phyloP scores from a whole-genome alignment of 2,329 filamentous ascomycete species.

The Penicillium vulpinum region DNA sequence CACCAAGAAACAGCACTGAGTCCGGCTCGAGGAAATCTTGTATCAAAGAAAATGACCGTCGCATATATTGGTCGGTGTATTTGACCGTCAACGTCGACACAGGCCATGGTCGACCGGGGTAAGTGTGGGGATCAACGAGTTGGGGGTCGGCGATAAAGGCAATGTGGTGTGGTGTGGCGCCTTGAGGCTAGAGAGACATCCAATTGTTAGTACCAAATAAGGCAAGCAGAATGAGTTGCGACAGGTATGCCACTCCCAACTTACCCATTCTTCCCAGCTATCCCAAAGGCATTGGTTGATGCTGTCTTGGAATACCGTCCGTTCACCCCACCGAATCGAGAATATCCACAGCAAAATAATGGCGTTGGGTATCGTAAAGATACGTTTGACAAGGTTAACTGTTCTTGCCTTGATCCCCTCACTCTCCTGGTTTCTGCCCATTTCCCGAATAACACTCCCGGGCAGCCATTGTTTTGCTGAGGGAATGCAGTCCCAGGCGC shows the following conservation, averaged over 20 bases:
- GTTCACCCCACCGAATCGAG: conserved; percentile 80
- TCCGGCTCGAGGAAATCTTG: conserved; percentile 78
- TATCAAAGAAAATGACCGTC: conserved; percentile 75
- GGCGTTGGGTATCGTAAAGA: conserved; percentile 58
- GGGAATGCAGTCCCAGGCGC: conserved; percentile 22
- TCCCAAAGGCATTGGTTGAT: conserved; percentile 77
- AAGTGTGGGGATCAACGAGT: conserved; percentile 91
- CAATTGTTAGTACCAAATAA: conserved; percentile 3
- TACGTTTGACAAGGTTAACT: conserved; percentile 12
- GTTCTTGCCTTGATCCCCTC: conserved; percentile 19
- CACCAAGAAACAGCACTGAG: conserved; percentile 85
- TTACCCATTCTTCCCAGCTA: conserved; percentile 90
- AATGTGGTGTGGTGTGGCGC: conserved; percentile 77
- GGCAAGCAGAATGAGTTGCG: neutral
- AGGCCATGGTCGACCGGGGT: conserved; percentile 77
- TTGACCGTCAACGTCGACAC: conserved; percentile 65
- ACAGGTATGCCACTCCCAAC: conserved; percentile 18
- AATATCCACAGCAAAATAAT: conserved; percentile 73
- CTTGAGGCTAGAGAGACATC: conserved; percentile 61
- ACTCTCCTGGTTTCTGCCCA: conserved; percentile 10
- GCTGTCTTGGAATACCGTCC: conserved; percentile 70
- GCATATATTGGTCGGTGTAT: conserved; percentile 88
- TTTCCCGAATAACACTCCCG: conserved; percentile 11
- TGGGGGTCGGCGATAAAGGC: conserved; percentile 87
- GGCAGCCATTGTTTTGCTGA: conserved; percentile 25